phyloP scores from a whole-genome alignment of 2,329 filamentous ascomycete species.

The Xylariaceae sp. region DNA sequence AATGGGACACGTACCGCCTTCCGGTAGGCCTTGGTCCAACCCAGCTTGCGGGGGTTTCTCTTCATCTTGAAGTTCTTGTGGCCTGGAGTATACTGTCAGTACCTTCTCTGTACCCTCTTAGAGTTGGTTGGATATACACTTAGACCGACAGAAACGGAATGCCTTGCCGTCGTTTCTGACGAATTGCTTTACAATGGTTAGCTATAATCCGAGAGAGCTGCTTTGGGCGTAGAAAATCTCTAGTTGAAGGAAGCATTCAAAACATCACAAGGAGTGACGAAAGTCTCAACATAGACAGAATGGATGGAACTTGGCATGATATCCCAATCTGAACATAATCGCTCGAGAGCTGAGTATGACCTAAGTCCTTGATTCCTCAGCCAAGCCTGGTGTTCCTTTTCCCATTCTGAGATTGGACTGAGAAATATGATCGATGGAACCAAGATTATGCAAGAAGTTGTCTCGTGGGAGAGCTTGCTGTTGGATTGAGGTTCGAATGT shows the following conservation, averaged over 20 bases:
- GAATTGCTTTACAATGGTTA: constrained; percentile 7
- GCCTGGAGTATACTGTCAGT: constrained; percentile 26
- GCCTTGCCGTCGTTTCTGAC: constrained; percentile 21
- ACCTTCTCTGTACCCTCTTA: not conserved
- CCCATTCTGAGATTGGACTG: too few species aligned
- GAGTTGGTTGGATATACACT: not conserved
- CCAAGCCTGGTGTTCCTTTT: too few species aligned
- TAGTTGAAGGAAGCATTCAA: not conserved
- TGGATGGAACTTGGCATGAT: not conserved
- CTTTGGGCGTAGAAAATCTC: not conserved
- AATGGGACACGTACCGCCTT: constrained; percentile 3
- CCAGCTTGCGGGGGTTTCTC: constrained; percentile 93
- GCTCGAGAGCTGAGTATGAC: too few species aligned
- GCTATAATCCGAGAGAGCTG: not conserved
- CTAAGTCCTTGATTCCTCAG: too few species aligned
- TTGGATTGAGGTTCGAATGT: too few species aligned
- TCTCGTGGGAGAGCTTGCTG: too few species aligned
- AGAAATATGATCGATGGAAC: too few species aligned
- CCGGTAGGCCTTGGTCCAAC: constrained; percentile 73
- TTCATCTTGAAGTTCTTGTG: constrained; percentile 62
- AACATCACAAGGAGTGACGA: not conserved
- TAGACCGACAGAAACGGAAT: constrained; percentile 21
- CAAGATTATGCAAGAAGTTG: too few species aligned
- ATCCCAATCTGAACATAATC: too few species aligned
- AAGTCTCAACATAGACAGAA: not conserved